Evolutionary conservation across 495 filamentous ascomycete genomes (phyloP), one percentile per base, ranked within the genome.

Genomic region (Xylaria telfairii): DNA sequence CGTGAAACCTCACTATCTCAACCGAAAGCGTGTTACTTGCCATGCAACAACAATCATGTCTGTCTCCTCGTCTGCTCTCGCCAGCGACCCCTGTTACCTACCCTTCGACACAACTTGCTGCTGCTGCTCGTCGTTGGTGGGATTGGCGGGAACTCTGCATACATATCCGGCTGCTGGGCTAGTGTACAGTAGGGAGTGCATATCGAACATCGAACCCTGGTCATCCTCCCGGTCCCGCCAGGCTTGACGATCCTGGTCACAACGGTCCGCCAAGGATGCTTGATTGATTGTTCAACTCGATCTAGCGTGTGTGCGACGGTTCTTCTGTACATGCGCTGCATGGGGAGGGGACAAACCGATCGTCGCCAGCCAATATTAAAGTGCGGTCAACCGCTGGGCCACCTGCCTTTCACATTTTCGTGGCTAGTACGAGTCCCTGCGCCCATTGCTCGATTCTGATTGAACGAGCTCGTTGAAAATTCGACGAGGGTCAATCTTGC

Each of bases 291-390:
- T 69, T 71, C 59, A 63, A 56, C 65, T 60, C 66, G 57, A 53
- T 70, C 64, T 71, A 74, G 69, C 75, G 74, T 72, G 30, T 41
- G 56, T 46, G 21, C 71, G 61, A 78, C 73, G 59, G 73, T 68
- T 77, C 71, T 74, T 75, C 62, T 54, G 73, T 74, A 68, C 74
- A 59, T 72, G 61, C 69, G 62, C 71, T 73, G 47, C 60, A 71
- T 65, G 37, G 67, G 34, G 46, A 46, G 74, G 74, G 76, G 73
- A 72, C 61, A 30, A 59, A 54, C 53, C 49, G 54, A 69, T 69
- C 41, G 47, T 69, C 67, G 63, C 69, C 79, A 77, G 76, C 83
- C 83, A 84, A 85, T 85, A 85, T 84, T 81, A 77, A 83, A 79
- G 77, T 69, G 77, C 78, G 76, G 73, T 72, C 82, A 81, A 72